Base-by-base conservation (phyloP, 768 basidiomycete genomes). In the Panaeolus papilionaceus region DNA sequence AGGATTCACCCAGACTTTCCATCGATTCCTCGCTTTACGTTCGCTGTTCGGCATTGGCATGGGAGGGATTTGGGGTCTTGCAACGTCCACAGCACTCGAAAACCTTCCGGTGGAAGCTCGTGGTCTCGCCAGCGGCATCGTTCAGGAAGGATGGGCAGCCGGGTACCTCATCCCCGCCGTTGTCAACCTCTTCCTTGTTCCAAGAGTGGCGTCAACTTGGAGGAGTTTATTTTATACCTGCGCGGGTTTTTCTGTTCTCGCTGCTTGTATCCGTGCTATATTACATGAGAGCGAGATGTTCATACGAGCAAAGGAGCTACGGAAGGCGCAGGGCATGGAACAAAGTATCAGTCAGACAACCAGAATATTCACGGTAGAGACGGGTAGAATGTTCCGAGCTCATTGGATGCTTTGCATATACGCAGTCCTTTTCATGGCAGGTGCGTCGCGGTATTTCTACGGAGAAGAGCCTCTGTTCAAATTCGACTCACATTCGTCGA, bases 61-160 rank as follows among this genome's bases (percentile, higher is more conserved):
- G 93, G 93, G 94, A 42, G 93, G 93, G 0, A 86, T 96, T 54
- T 97, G 95, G 94, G 94, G 95, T 18, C 81, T 95, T 38, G 86
- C 94, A 0, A 83, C 92, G 1, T 85, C 93, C 0, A 95, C 92
- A 0, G 90, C 92, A 0, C 89, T 98, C 44, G 96, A 98, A 77
- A 96, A 93, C 75, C 84, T 97, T 8, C 96, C 96, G 0, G 89
- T 92, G 37, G 92, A 93, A 73, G 85, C 89, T 14, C 92, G 96
- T 76, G 97, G 97, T 23, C 79, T 98, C 2, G 90, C 89, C 2
- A 91, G 89, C 20, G 96, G 96, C 14, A 79, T 97, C 61, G 76
- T 98, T 4, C 96, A 98, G 72, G 88, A 96, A 75, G 96, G 94
- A 16, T 96, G 97, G 73, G 93, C 94, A 0, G 85, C 89, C 12